These are phyloP conservation scores for Cyclostephanos invisitatus DNA, from an alignment of 108 stramenopile species.

Conservation along the genomic window DNA sequence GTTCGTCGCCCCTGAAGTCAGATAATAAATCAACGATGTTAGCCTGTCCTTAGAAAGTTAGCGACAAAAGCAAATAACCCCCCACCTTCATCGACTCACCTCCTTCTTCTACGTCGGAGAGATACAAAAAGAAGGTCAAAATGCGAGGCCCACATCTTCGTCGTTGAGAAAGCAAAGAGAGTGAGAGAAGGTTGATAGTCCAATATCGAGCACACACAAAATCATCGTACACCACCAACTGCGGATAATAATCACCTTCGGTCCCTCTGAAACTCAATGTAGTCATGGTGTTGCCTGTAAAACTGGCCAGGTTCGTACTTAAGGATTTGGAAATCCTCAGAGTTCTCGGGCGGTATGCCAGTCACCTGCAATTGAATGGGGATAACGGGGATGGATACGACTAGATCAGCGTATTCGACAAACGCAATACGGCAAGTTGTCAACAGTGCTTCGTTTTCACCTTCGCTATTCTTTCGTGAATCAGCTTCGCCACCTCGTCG, in stretches of 20 bases:
- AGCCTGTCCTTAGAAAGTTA: not conserved
- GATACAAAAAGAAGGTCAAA: slow-evolving; percentile 78
- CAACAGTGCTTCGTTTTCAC: not conserved
- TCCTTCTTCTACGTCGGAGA: slow-evolving; percentile 76
- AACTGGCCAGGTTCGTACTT: slow-evolving; percentile 62
- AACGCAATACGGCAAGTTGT: too few relatives aligned
- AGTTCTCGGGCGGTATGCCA: slow-evolving; percentile 56
- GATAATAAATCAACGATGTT: not conserved
- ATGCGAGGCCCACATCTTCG: slow-evolving; percentile 69
- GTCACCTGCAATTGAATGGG: slow-evolving; percentile 8
- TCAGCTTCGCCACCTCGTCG: slow-evolving; percentile 16
- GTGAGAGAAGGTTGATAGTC: not conserved
- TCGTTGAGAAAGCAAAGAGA: not conserved
- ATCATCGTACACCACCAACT: not conserved
- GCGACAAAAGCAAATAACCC: not conserved
- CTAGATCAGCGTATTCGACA: too few relatives aligned
- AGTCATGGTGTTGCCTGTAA: slow-evolving; percentile 59
- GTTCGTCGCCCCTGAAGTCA: slow-evolving; percentile 19
- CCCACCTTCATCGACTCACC: slow-evolving; percentile 35
- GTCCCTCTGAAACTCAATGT: slow-evolving; percentile 35
- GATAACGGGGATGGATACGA: too few relatives aligned
- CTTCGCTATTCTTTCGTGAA: slow-evolving; percentile 51
- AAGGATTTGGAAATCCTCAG: slow-evolving; percentile 79
- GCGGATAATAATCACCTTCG: slow-evolving; percentile 16
- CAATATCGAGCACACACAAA: not conserved